Evolutionary conservation across 306 rosid genomes (phyloP).

Genomic region (Comarum palustre): DNA sequence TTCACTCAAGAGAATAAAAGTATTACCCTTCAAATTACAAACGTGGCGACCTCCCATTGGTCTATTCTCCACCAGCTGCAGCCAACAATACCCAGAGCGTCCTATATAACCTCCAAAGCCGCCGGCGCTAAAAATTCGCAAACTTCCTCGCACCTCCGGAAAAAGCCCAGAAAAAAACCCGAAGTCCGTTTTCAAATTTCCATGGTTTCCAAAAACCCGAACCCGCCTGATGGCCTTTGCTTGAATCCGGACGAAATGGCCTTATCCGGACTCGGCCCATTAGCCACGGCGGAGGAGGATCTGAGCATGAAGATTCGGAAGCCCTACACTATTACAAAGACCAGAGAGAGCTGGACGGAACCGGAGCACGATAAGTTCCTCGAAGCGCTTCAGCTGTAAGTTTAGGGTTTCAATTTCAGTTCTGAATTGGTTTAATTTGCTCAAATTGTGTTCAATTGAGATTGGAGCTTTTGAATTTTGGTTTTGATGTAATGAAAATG

Average conservation of each 20-base stretch:
- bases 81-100: background rate
- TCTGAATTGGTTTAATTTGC: background rate
- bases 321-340: slow-evolving; percentile 93
- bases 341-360: slow-evolving; percentile 96
- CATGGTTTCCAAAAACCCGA: slow-evolving; percentile 69
- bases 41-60: slow-evolving; percentile 15
- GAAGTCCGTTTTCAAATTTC: background rate
- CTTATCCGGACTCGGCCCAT: slow-evolving; percentile 57
- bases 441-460: background rate
- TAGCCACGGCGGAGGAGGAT: slow-evolving; percentile 46
- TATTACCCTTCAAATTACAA: no score
- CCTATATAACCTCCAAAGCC: background rate
- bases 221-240: slow-evolving; percentile 58
- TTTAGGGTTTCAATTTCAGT: slow-evolving; percentile 15
- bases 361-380: slow-evolving; percentile 97
- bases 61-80: background rate
- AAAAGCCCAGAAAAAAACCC: background rate
- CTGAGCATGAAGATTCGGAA: slow-evolving; percentile 71
- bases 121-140: background rate
- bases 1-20: no score
- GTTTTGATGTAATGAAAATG: background rate
- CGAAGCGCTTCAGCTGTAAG: slow-evolving; percentile 93
- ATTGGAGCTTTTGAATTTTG: no score
- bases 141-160: background rate
- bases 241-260: slow-evolving; percentile 59